Percentiles rank a stretch among this genome's conserved stretches.
Evolutionary conservation across 2,329 filamentous ascomycete genomes (phyloP).

Genomic region (Aureobasidium lini): DNA sequence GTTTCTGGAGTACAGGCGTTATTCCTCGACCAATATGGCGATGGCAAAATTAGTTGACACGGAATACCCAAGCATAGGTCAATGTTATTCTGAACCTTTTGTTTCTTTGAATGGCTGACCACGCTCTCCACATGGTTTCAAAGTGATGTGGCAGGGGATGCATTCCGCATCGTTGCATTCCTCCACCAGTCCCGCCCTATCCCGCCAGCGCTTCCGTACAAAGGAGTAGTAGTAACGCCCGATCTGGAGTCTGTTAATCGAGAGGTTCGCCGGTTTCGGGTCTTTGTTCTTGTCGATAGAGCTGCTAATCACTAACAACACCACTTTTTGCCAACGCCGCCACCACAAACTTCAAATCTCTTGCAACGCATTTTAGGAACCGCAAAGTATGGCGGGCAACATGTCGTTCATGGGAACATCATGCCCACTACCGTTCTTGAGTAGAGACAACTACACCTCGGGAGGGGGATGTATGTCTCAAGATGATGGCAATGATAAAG

Average conservation of each 20-base stretch:
- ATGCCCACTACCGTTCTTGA: slow-evolving; percentile 17
- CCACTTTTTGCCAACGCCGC: background rate
- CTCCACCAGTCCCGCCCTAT: background rate
- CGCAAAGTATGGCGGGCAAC: background rate
- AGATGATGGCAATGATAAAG: background rate
- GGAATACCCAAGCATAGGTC: slow-evolving; percentile 12
- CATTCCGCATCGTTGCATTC: slow-evolving; percentile 6
- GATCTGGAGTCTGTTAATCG: background rate
- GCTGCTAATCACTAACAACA: background rate
- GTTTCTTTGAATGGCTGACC: background rate
- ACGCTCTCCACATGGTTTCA: background rate
- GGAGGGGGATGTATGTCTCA: slow-evolving; percentile 9
- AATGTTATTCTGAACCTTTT: slow-evolving; percentile 1
- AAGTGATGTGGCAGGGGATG: background rate
- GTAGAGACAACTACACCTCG: slow-evolving; percentile 11
- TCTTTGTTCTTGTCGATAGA: slow-evolving; percentile 1
- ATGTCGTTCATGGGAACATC: slow-evolving; percentile 1
- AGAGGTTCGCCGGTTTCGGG: slow-evolving; percentile 2
- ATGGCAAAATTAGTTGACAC: slow-evolving; percentile 4
- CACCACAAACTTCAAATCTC: background rate
- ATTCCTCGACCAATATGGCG: background rate
- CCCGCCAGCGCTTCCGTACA: background rate
- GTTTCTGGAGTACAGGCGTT: slow-evolving; percentile 11
- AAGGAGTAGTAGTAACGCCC: background rate
- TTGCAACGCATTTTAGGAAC: background rate